phyloP scores from a whole-genome alignment of 768 basidiomycete species.

The Filobasidium wieringae region DNA sequence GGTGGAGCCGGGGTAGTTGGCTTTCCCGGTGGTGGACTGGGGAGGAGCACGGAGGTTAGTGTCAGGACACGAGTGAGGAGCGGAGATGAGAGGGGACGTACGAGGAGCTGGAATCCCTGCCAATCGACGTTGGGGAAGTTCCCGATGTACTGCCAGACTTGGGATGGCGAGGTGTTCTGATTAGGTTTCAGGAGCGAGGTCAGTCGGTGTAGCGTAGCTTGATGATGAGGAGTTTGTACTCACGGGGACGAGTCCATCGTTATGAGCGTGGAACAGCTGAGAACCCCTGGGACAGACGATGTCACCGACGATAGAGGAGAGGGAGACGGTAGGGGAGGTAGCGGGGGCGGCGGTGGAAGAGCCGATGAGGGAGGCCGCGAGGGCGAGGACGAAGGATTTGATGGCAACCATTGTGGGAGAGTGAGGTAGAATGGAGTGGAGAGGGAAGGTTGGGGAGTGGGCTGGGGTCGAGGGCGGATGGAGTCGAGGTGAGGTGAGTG shows the following conservation, averaged over 20 bases:
- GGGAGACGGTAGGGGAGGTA: neutral
- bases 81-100: neutral
- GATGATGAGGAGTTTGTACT: too few relatives aligned
- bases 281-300: neutral
- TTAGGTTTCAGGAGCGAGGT: too few relatives aligned
- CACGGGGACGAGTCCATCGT: conserved; percentile 4
- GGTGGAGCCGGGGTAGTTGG: conserved; percentile 11
- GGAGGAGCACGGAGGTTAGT: neutral
- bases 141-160: conserved; percentile 18
- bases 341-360: neutral
- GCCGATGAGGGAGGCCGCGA: neutral
- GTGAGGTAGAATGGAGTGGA: too few relatives aligned
- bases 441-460: too few relatives aligned
- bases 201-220: too few relatives aligned
- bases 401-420: conserved; percentile 4
- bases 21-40: conserved; percentile 10
- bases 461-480: too few relatives aligned
- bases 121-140: conserved; percentile 19
- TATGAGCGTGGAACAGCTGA: neutral
- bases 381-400: conserved; percentile 2
- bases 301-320: neutral
- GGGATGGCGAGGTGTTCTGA: conserved; percentile 1
- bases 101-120: conserved; percentile 18
- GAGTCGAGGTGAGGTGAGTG: too few relatives aligned
- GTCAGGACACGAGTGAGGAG: neutral